phyloP scores from a whole-genome alignment of 768 basidiomycete species.

The Tylopilus sp. region DNA sequence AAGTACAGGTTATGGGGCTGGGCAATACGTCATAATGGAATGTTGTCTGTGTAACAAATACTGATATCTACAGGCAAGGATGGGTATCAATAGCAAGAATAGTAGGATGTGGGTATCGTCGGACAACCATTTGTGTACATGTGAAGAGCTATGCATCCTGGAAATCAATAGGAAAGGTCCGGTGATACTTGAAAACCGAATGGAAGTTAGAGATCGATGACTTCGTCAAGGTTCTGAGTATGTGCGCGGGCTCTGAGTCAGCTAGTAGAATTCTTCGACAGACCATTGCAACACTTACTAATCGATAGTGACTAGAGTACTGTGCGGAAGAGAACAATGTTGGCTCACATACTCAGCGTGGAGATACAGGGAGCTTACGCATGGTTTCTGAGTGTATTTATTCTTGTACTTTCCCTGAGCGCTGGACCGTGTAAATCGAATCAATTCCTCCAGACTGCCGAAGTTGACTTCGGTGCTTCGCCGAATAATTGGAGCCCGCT shows the following conservation, averaged over 20 bases:
- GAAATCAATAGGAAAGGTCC: neutral
- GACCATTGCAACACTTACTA: constrained; percentile 12
- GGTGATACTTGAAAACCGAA: neutral
- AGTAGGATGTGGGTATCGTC: neutral
- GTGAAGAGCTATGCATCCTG: neutral
- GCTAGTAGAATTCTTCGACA: neutral
- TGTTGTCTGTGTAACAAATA: too few species aligned
- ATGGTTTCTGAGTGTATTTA: constrained; percentile 18
- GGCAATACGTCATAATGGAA: neutral
- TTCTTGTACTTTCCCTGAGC: neutral
- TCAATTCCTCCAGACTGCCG: constrained; percentile 2
- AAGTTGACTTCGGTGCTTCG: constrained; percentile 12
- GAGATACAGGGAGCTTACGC: constrained; percentile 4
- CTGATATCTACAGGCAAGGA: too few species aligned
- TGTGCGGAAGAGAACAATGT: neutral
- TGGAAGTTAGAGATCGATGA: constrained; percentile 15
- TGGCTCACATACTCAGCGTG: neutral
- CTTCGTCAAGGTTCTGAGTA: constrained; percentile 22
- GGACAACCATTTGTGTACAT: neutral
- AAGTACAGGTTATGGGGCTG: neutral
- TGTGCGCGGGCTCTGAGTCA: neutral
- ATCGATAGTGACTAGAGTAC: constrained; percentile 24
- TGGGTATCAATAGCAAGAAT: neutral
- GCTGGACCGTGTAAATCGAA: neutral
- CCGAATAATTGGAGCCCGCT: constrained; percentile 8